Evolutionary conservation across 257 asterid species (phyloP).

Genomic region (Linaria vulgaris): DNA sequence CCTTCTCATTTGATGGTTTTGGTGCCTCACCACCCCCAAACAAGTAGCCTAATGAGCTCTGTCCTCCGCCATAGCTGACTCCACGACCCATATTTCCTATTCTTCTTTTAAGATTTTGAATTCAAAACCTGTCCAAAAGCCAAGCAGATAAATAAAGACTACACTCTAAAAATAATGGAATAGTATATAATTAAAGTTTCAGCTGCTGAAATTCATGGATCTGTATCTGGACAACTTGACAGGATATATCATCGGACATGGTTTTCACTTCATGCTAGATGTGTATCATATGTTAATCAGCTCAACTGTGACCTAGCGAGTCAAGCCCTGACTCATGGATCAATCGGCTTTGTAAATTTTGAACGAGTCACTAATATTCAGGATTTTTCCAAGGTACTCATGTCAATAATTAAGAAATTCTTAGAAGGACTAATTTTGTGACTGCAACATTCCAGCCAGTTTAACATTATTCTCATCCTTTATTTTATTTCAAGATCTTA

Average conservation of each 20-base stretch:
- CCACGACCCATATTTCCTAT: slow-evolving; percentile 55
- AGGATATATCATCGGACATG: neutral
- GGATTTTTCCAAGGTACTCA: no score
- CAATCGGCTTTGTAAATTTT: no score
- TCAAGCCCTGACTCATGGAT: no score
- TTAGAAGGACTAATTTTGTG: no score
- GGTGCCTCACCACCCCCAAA: slow-evolving; percentile 63
- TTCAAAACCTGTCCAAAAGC: slow-evolving; percentile 12
- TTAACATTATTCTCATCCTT: no score
- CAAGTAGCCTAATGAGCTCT: slow-evolving; percentile 66
- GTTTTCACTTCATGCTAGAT: neutral
- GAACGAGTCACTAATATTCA: no score
- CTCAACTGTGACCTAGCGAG: no score
- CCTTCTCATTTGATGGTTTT: slow-evolving; percentile 40
- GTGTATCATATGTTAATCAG: no score
- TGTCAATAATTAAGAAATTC: no score
- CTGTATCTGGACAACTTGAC: neutral
- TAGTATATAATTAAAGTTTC: neutral
- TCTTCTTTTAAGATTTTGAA: slow-evolving; percentile 10
- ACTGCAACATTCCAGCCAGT: no score
- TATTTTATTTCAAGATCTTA: no score
- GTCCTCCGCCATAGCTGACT: slow-evolving; percentile 70
- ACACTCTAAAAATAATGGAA: neutral
- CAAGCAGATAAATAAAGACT: neutral
- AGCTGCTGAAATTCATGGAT: neutral